phyloP scores from a whole-genome alignment of 176 grass and related monocot species.

The Zoysia pacifica region DNA sequence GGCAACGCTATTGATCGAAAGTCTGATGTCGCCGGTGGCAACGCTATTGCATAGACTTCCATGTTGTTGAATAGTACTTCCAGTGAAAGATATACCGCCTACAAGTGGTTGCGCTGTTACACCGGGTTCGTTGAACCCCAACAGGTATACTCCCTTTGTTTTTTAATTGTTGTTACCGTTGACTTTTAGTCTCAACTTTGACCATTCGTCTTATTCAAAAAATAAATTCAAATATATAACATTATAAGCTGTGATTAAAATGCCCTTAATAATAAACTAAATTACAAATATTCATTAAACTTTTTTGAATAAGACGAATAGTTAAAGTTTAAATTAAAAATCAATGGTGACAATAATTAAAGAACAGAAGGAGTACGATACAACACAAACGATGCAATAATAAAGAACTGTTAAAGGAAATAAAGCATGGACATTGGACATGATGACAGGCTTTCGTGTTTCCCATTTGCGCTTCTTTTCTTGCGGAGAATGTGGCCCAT shows the following conservation, averaged over 20 bases:
- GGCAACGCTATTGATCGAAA: no score
- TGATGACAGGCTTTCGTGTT: neutral
- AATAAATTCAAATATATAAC: no score
- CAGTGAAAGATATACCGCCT: slow-evolving; percentile 44
- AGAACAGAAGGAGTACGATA: neutral
- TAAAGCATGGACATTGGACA: slow-evolving; percentile 32
- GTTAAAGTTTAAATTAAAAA: no score
- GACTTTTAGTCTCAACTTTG: no score
- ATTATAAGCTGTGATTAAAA: no score
- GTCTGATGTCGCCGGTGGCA: slow-evolving; percentile 2
- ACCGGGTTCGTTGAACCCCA: slow-evolving; percentile 29
- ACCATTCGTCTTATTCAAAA: no score
- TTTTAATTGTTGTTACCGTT: no score
- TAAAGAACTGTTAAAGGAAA: slow-evolving; percentile 42
- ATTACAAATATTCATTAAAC: no score
- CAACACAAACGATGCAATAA: slow-evolving; percentile 45
- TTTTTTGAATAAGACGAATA: no score
- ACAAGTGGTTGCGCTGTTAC: slow-evolving; percentile 44
- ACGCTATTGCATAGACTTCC: slow-evolving; percentile 28
- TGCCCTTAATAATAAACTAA: no score
- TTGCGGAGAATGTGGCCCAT: neutral
- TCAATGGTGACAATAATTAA: no score
- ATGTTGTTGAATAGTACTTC: slow-evolving; percentile 53
- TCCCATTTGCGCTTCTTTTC: neutral
- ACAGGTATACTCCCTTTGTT: slow-evolving; percentile 21